A percentile compares a stretch with the other conserved stretches of the same genome.
phyloP scores from a whole-genome alignment of 1,284 basidiomycete genomes.

The Ustilago crameri region DNA sequence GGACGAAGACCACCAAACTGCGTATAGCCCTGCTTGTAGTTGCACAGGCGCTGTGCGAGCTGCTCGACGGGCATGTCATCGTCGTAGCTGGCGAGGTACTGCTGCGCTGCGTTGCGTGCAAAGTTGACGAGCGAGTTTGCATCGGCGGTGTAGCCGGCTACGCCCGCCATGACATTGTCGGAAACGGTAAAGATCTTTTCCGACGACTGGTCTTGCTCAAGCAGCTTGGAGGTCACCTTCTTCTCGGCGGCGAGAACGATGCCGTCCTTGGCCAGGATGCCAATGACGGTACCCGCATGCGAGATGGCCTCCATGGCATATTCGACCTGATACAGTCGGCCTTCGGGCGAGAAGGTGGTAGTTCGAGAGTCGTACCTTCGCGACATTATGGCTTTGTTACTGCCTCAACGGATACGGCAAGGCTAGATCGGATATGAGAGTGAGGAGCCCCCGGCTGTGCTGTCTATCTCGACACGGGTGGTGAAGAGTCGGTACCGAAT shows the following conservation, averaged over 20 bases:
- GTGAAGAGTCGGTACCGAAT: no score
- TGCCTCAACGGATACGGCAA: no score
- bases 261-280: constrained; percentile 87
- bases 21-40: constrained; percentile 98
- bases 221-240: constrained; percentile 96
- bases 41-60: constrained; percentile 90
- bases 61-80: constrained; percentile 98
- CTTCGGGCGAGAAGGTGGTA: constrained; percentile 69
- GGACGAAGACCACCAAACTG: constrained; percentile 97
- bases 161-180: constrained; percentile 88
- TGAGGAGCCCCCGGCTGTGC: no score
- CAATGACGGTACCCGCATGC: constrained; percentile 92
- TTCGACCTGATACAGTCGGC: constrained; percentile 77
- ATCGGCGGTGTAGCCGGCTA: constrained; percentile 95
- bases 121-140: constrained; percentile 98
- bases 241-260: constrained; percentile 99
- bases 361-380: constrained; percentile 66
- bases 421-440: no score
- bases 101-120: constrained; percentile 87
- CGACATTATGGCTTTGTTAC: constrained; percentile 56
- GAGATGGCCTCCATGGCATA: constrained; percentile 99
- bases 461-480: no score
- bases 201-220: constrained; percentile 88
- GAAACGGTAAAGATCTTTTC: constrained; percentile 93
- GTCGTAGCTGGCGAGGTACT: constrained; percentile 87